These are phyloP conservation scores for Sporothrix sp. DNA, from an alignment of 2,329 filamentous ascomycete species.

Conservation along the genomic window DNA sequence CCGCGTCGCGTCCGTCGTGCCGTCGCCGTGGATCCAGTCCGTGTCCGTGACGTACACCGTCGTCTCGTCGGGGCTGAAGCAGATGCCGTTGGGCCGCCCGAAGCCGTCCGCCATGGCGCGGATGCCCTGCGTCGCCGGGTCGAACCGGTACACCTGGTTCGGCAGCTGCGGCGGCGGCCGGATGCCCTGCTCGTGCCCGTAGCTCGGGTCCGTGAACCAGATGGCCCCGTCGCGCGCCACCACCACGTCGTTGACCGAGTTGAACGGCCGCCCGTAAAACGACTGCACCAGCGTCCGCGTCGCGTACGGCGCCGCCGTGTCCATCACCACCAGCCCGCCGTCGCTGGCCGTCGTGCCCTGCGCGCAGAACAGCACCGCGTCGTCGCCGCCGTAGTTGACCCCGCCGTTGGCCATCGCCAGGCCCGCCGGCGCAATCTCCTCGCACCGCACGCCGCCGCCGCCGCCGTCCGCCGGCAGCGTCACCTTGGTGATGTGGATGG, in stretches of 20 bases:
- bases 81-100: constrained; percentile 32
- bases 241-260: constrained; percentile 35
- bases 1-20: constrained; percentile 23
- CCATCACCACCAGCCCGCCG: constrained; percentile 31
- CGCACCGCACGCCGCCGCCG: background rate
- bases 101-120: constrained; percentile 40
- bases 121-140: constrained; percentile 30
- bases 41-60: constrained; percentile 36
- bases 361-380: constrained; percentile 20
- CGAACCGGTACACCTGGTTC: constrained; percentile 38
- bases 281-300: constrained; percentile 29
- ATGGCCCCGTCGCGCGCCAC: constrained; percentile 30
- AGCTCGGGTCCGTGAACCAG: constrained; percentile 41
- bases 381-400: constrained; percentile 36
- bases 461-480: background rate
- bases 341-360: constrained; percentile 16
- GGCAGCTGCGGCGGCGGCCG: constrained; percentile 35
- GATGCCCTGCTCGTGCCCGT: constrained; percentile 36
- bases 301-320: constrained; percentile 22
- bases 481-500: constrained; percentile 7
- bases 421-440: constrained; percentile 3
- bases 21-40: constrained; percentile 24
- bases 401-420: constrained; percentile 13
- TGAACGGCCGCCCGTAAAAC: constrained; percentile 37
- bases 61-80: constrained; percentile 29